Evolutionary conservation across 176 grass and related monocot genomes (phyloP), one percentile per base, ranked within the genome.

Genomic region (Microstegium vimineum): DNA sequence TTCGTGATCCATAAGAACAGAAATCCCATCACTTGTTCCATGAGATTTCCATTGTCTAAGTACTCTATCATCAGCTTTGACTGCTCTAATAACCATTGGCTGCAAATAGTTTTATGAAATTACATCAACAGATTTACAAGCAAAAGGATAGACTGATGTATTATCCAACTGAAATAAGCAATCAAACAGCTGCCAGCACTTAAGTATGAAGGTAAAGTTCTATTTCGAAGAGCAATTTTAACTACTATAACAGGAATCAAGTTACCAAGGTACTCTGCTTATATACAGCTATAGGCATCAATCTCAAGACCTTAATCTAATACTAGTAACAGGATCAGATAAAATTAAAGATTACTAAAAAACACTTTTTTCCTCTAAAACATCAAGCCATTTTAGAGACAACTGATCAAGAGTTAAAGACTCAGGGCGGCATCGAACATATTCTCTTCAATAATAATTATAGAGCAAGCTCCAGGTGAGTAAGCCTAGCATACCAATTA

Each of bases 21-120:
- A 91, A 80, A 83, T 74, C 17, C 33, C 72, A 59, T 81, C 66
- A 28, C 25, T 82, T 73, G 85, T 95, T 61, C 90, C 93, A 74
- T 99, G 93, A 25, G 96, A 93, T 75, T 57, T 83, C 96, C 96
- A 99, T 43, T 88, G 93, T 72, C 36, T 81, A 77, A 99, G 82
- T 85, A 95, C 86, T 52, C 75, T 76, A 42, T 99, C 84, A 74
- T 94, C 93, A 59, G 80, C 89, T 79, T 91, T 86, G 23, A 81
- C 22, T 81, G 74, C 46, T 67, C 46, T 85, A 62, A 66, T 69
- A 46, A 83, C 45, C 62, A 41, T 68, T 62, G 47, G 56, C 92
- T 95, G 77, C 82, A 93, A 70, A 67, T 83, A 33, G 65, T 72
- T 33, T 77, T 36, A 78, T 47, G 33, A 82, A 62, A 90, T 73